These are phyloP conservation scores for Avena sativa DNA, from an alignment of 176 grass and related monocot genomes.

Conservation along the genomic window DNA sequence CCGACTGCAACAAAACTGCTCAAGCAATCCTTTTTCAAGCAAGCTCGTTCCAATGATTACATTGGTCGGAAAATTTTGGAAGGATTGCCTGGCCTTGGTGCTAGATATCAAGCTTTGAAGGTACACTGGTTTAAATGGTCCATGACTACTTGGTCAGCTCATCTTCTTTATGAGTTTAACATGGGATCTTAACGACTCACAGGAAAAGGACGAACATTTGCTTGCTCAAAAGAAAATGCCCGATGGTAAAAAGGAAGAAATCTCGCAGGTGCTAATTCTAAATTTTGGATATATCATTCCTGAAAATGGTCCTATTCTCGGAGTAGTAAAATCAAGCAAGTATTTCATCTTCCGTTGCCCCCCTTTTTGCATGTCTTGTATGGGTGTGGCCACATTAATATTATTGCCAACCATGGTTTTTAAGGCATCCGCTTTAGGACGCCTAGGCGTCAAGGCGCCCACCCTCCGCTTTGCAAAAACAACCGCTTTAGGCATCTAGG, in stretches of 20 bases:
- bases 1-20: conserved; percentile 78
- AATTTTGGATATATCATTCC: conserved; percentile 36
- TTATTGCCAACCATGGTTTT: not conserved
- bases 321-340: conserved; percentile 10
- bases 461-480: too few relatives aligned
- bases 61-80: conserved; percentile 82
- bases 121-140: conserved; percentile 49
- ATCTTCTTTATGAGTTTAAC: conserved; percentile 36
- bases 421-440: too few relatives aligned
- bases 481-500: too few relatives aligned
- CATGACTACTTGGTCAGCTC: conserved; percentile 30
- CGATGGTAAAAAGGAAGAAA: conserved; percentile 87
- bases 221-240: conserved; percentile 98
- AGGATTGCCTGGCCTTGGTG: conserved; percentile 84
- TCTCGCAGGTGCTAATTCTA: conserved; percentile 78
- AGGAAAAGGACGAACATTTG: conserved; percentile 92
- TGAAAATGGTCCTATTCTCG: conserved; percentile 19
- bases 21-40: conserved; percentile 95
- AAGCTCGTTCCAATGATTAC: conserved; percentile 86
- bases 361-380: not conserved
- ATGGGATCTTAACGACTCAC: conserved; percentile 17
- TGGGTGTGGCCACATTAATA: conserved; percentile 1
- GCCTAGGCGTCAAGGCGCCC: too few relatives aligned
- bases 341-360: not conserved
- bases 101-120: conserved; percentile 91